Base-by-base conservation (phyloP, 208 protist genomes). In the Tetramitus jugosus region DNA sequence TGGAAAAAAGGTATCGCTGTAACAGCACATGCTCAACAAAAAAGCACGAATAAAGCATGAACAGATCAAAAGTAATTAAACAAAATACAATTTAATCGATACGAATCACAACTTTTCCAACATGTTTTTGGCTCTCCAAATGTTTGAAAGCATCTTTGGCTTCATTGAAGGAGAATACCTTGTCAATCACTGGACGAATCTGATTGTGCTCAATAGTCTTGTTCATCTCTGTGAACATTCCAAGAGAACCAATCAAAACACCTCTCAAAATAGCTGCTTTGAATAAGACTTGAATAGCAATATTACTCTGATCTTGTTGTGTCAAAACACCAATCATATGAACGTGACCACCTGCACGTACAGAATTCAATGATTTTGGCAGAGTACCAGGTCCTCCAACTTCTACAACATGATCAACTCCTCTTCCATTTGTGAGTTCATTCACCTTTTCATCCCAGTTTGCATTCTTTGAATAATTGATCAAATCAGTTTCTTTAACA, bases 151-250 rank as follows among this genome's bases (percentile, higher is more conserved):
- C n/a, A n/a, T n/a, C n/a, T n/a, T n/a, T n/a, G n/a, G n/a, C n/a
- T n/a, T 81, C 37, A 20, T 81, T 7, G 17, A 81, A 81, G 1
- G 29, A 17, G 40, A 76, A 81, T 26, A 79, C 40, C 33, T 67
- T 79, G 26, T 81, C 79, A 42, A 81, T 78, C 6, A 81, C 49
- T 72, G 79, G 79, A n/a, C 45, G 49, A 53, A 81, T 79, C 6
- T 26, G n/a, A 68, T 81, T 40, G 23, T 72, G 43, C 35, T 33
- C 67, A 68, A 81, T 76, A 35, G 35, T 33, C 40, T 46, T 26
- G 6, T 56, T 53, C 45, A 81, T 53, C 37, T 43, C 13, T 31
- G 79, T 75, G 40, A 81, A 79, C 77, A 64, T 67, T 35, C 33
- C 40, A 8, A 39, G 60, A 35, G 69, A 77, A 10, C 72, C 79